Percentiles rank a stretch among this genome's conserved stretches.
Evolutionary conservation across 1,139 yeast species (phyloP).

Genomic region (Oligophagozyma castellii): DNA sequence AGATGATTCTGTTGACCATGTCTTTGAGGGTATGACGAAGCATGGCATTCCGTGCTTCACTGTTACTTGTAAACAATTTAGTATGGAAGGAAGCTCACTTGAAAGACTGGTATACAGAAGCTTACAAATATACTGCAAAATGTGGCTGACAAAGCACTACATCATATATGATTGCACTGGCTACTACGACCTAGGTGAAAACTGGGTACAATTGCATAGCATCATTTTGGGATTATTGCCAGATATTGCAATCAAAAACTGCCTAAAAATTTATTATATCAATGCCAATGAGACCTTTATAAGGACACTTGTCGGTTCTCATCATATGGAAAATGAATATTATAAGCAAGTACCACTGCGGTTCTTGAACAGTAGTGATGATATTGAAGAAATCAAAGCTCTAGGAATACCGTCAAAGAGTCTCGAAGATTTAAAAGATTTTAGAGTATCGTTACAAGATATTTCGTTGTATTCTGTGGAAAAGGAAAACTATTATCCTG

Average conservation of each 20-base stretch:
- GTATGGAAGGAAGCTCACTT: constrained; percentile 33
- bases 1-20: constrained; percentile 30
- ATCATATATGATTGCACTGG: constrained; percentile 60
- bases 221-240: constrained; percentile 32
- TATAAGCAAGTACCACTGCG: constrained; percentile 15
- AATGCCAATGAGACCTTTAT: constrained; percentile 40
- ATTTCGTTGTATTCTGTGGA: constrained; percentile 31
- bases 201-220: constrained; percentile 18
- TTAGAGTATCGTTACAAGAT: constrained; percentile 34
- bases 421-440: constrained; percentile 32
- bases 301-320: constrained; percentile 12
- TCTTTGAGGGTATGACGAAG: constrained; percentile 49
- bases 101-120: constrained; percentile 51
- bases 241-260: constrained; percentile 37
- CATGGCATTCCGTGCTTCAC: constrained; percentile 66
- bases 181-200: constrained; percentile 25
- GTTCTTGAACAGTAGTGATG: constrained; percentile 33
- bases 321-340: too few species aligned
- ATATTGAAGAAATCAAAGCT: constrained; percentile 33
- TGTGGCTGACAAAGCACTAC: constrained; percentile 59
- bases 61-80: constrained; percentile 34
- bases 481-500: constrained; percentile 33
- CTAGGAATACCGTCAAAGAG: constrained; percentile 35
- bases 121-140: constrained; percentile 53
- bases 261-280: constrained; percentile 43